These are phyloP conservation scores for Porcisia hertigi DNA, from an alignment of 208 protist genomes.

Conservation along the genomic window DNA sequence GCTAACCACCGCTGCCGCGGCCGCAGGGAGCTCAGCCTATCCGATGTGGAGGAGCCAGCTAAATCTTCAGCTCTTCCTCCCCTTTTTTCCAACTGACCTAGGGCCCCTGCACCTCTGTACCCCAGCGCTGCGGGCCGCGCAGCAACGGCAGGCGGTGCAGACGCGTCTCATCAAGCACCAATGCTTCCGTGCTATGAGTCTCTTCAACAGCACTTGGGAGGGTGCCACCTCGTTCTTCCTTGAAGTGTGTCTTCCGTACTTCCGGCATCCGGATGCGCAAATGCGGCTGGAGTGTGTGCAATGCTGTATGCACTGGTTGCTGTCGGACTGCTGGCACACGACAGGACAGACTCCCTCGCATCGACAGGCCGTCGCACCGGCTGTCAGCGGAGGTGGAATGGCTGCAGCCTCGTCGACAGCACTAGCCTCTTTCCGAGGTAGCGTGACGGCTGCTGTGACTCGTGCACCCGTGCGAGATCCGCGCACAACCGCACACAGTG, in stretches of 20 bases:
- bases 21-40: neutral
- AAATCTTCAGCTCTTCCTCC: constrained; percentile 2
- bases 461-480: constrained; percentile 20
- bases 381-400: neutral
- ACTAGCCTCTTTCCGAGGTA: neutral
- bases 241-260: constrained; percentile 71
- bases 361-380: neutral
- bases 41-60: constrained; percentile 6
- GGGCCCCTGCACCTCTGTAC: constrained; percentile 5
- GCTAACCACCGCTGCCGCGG: neutral
- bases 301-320: constrained; percentile 52
- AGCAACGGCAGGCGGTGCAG: constrained; percentile 19
- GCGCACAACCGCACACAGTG: constrained; percentile 11
- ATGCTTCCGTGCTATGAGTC: constrained; percentile 65
- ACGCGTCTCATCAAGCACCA: constrained; percentile 47
- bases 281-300: constrained; percentile 68
- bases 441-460: constrained; percentile 25
- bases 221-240: constrained; percentile 61
- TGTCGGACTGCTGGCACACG: constrained; percentile 37
- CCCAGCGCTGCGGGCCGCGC: neutral
- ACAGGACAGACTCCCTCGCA: constrained; percentile 9
- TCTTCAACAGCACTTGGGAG: constrained; percentile 59
- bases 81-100: neutral
- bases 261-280: constrained; percentile 54
- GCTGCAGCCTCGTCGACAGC: neutral